phyloP scores from a whole-genome alignment of 495 filamentous ascomycete species.

The Penicillium flavigenum region DNA sequence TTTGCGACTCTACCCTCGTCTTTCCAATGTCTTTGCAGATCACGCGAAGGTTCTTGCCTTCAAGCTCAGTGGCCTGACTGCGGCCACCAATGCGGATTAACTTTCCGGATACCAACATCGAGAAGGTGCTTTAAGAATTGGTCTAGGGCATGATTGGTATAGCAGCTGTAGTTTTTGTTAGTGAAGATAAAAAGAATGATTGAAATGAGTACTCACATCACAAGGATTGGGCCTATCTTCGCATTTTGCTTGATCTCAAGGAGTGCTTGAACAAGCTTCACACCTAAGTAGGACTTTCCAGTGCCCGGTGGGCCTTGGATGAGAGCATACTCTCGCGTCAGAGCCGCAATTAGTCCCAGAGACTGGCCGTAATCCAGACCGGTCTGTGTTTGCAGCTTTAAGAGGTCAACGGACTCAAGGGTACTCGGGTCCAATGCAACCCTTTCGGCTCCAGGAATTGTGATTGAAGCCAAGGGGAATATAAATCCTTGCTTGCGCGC shows the following conservation, averaged over 20 bases:
- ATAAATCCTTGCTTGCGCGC: slow-evolving; percentile 9
- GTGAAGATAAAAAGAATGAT: neutral
- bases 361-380: slow-evolving; percentile 16
- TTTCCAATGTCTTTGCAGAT: slow-evolving; percentile 9
- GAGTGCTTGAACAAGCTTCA: slow-evolving; percentile 14
- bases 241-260: slow-evolving; percentile 10
- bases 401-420: slow-evolving; percentile 1
- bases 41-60: slow-evolving; percentile 22
- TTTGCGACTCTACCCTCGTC: slow-evolving; percentile 18
- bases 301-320: slow-evolving; percentile 21
- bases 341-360: slow-evolving; percentile 13
- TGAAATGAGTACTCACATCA: neutral
- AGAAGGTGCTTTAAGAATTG: slow-evolving; percentile 18
- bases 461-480: slow-evolving; percentile 8
- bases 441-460: neutral
- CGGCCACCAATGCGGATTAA: slow-evolving; percentile 20
- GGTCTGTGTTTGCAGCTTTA: slow-evolving; percentile 10
- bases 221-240: slow-evolving; percentile 7
- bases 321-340: slow-evolving; percentile 16
- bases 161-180: neutral
- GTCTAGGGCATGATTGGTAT: slow-evolving; percentile 17
- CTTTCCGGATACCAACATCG: slow-evolving; percentile 7
- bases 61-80: slow-evolving; percentile 13
- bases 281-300: slow-evolving; percentile 13
- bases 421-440: slow-evolving; percentile 4